Evolutionary conservation across 352 stramenopile species (phyloP).

Genomic region (Phytophthora rubi): DNA sequence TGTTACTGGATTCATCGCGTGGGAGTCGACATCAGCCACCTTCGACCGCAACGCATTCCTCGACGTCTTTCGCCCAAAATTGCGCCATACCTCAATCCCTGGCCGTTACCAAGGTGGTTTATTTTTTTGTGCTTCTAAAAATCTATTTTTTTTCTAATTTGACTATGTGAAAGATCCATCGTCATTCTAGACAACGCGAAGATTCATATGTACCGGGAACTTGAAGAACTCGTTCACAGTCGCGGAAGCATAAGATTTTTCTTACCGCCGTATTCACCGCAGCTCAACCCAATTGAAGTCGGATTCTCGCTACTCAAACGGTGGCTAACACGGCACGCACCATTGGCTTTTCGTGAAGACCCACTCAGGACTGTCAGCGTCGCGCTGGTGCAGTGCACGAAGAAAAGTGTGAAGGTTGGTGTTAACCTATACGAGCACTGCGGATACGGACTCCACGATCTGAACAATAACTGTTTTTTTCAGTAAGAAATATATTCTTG

Average conservation of each 20-base stretch:
- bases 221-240: neutral
- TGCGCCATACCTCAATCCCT: neutral
- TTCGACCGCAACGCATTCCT: neutral
- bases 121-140: neutral
- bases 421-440: neutral
- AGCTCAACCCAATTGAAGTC: neutral
- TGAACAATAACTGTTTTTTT: neutral
- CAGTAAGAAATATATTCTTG: neutral
- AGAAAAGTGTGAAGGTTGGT: neutral
- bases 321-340: neutral
- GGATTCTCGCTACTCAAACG: neutral
- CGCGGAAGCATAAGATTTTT: neutral
- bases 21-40: neutral
- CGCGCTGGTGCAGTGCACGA: neutral
- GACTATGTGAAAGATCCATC: neutral
- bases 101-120: neutral
- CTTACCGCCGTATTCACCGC: neutral
- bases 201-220: neutral
- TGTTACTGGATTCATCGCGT: neutral
- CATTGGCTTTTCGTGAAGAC: neutral
- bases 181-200: neutral
- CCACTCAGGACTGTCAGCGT: neutral
- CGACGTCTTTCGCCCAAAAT: neutral
- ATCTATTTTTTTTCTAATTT: neutral
- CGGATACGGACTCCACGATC: neutral